Evolutionary conservation across 768 basidiomycete genomes (phyloP), one percentile per base, ranked within the genome.

Genomic region (Exsudoporus frostii): DNA sequence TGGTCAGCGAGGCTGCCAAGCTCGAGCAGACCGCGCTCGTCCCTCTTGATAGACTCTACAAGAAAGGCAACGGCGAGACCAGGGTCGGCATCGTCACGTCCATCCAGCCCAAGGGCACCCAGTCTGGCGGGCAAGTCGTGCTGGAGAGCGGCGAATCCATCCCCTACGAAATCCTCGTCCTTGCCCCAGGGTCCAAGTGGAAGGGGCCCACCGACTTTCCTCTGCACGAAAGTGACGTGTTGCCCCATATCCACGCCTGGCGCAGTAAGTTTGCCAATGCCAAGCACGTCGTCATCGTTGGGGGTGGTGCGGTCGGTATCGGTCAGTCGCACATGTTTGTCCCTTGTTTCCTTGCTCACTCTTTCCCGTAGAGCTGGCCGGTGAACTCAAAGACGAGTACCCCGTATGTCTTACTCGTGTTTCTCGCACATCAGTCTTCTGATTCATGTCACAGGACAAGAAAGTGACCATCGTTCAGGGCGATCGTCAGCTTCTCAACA

Each of bases 381-480:
- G 78, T 11, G 78, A 79, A 67, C 62, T 79, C 36, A 69, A 67
- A 27, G 75, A 79, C 40, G 60, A 63, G 3, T 74, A 70, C 49
- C 75, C 78, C 5, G 72, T 76, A 55, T 14, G 73, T 67, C 22
- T 15, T 40, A 7, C 7, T 4, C 27, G 13, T 14, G 17, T 45
- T 19, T 32, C 38, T 7, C n/a, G 8, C 15, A 9, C 15, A 2
- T 9, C 1, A 0, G 2, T 44, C 43, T 40, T 50, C 56, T 68
- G 17, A 70, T 25, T 8, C 32, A 34, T 38, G 7, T 30, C 36
- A 9, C 14, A 68, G 67, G 47, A 57, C 49, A 59, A 69, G 48
- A 84, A 79, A 55, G 75, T 88, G 15, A 85, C 84, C 17, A 75
- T 89, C 42, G 78, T 89, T 10, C 87, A 88, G 11, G 72, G 75